phyloP scores from a whole-genome alignment of 345 rosid species.

The Eutrema yunnanense region DNA sequence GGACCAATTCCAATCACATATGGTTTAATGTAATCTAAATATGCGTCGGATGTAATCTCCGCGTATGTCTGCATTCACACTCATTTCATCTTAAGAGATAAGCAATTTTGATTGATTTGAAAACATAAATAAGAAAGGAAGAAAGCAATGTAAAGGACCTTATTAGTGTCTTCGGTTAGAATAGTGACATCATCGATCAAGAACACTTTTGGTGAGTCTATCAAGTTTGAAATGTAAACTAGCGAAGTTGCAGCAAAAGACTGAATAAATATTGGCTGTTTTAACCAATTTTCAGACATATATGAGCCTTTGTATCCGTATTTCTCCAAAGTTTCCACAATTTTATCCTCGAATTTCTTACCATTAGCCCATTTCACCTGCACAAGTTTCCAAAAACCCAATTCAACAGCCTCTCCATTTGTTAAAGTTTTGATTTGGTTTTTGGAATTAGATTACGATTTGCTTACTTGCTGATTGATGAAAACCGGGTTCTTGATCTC shows the following conservation, averaged over 20 bases:
- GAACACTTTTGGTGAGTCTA: conserved; percentile 73
- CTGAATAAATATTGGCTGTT: conserved; percentile 81
- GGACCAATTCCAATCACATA: conserved; percentile 97
- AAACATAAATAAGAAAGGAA: background rate
- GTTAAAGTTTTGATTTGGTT: background rate
- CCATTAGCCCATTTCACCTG: conserved; percentile 88
- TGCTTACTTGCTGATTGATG: conserved; percentile 72
- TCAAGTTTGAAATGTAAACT: conserved; percentile 50
- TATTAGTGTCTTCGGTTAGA: conserved; percentile 84
- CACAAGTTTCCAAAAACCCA: background rate
- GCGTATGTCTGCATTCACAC: conserved; percentile 61
- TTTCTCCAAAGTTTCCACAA: conserved; percentile 66
- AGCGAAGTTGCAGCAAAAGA: conserved; percentile 94
- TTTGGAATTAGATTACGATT: background rate
- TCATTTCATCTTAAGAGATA: background rate
- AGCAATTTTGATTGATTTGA: background rate
- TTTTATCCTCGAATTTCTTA: conserved; percentile 66
- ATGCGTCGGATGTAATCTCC: conserved; percentile 79
- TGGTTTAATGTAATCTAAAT: conserved; percentile 63
- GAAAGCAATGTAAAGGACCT: conserved; percentile 38
- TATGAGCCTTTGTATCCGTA: conserved; percentile 82
- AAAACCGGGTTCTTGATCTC: conserved; percentile 92
- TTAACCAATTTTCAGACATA: conserved; percentile 75
- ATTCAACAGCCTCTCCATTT: background rate
- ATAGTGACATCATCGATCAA: conserved; percentile 66